Evolutionary conservation across 139 green algal genomes (phyloP).

Genomic region (Picochlorum sp.): DNA sequence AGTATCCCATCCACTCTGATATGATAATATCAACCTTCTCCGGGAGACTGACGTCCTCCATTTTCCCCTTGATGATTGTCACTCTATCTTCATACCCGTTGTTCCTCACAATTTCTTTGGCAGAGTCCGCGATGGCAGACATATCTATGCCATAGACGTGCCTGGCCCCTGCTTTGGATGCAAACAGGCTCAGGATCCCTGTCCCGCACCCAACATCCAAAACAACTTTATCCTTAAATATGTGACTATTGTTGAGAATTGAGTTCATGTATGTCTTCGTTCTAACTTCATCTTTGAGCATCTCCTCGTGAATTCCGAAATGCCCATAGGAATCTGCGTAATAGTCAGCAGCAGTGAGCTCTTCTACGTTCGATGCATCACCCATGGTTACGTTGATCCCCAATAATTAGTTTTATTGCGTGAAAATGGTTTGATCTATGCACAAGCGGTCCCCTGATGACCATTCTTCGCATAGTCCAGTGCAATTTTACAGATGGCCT

Average conservation of each 20-base stretch:
- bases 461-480: no score
- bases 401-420: no score
- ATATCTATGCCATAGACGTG: conserved; percentile 89
- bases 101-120: conserved; percentile 68
- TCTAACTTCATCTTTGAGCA: conserved; percentile 86
- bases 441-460: no score
- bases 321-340: conserved; percentile 88
- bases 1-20: conserved; percentile 78
- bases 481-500: no score
- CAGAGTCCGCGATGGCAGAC: conserved; percentile 77
- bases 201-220: conserved; percentile 89
- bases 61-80: conserved; percentile 79
- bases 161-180: conserved; percentile 69
- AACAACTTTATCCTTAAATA: conserved; percentile 82
- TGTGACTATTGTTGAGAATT: conserved; percentile 66
- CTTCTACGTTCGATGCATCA: background rate
- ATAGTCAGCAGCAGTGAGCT: conserved; percentile 66
- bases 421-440: no score
- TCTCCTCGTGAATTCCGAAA: conserved; percentile 89
- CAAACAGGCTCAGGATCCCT: conserved; percentile 90
- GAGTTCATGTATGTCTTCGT: conserved; percentile 78
- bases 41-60: conserved; percentile 65
- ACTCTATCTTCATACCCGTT: conserved; percentile 65
- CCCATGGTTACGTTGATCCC: no score
- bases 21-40: conserved; percentile 85